phyloP scores from a whole-genome alignment of 345 rosid species.

The Euphorbia lathyris region DNA sequence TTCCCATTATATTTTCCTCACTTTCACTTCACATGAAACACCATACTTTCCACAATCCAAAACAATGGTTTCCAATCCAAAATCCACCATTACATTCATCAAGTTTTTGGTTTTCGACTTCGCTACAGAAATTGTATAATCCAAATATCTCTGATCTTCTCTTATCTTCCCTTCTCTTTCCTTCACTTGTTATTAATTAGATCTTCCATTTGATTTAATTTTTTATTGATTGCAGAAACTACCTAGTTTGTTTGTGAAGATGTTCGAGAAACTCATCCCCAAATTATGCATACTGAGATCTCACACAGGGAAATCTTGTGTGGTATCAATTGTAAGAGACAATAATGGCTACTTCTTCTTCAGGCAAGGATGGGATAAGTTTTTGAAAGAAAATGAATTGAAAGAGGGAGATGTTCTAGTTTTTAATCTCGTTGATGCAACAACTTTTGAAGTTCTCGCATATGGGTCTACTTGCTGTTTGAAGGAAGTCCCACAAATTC shows the following conservation, averaged over 20 bases:
- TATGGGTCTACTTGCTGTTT: background rate
- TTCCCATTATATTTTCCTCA: too few relatives aligned
- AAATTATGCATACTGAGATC: background rate
- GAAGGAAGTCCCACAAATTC: background rate
- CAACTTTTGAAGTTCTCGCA: background rate
- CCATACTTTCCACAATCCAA: background rate
- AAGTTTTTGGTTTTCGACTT: constrained; percentile 13
- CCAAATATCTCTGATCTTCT: background rate
- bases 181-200: background rate
- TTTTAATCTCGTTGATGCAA: background rate
- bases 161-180: background rate
- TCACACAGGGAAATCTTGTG: background rate
- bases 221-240: background rate
- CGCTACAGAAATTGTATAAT: background rate
- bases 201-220: background rate
- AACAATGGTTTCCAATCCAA: background rate
- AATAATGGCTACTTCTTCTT: constrained; percentile 3
- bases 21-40: too few relatives aligned
- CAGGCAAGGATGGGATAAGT: background rate
- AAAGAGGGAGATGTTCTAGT: constrained; percentile 7
- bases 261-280: background rate
- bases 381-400: too few relatives aligned
- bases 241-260: constrained; percentile 7
- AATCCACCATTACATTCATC: background rate
- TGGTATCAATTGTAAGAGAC: background rate